Evolutionary conservation across 2,329 filamentous ascomycete species (phyloP).

Genomic region (Alternaria ventricosa): DNA sequence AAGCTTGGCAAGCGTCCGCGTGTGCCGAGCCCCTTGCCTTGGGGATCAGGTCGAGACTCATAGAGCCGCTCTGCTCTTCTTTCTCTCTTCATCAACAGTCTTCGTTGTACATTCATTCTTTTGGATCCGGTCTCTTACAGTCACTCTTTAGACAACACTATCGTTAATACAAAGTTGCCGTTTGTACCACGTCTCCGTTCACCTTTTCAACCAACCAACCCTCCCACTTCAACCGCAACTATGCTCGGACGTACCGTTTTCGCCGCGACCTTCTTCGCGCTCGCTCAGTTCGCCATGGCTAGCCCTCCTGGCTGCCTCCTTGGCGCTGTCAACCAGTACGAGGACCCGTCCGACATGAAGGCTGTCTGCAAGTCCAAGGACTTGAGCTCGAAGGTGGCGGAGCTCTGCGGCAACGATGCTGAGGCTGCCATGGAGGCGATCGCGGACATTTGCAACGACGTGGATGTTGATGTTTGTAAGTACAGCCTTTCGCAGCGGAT

Average conservation of each 20-base stretch:
- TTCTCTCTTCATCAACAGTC: constrained; percentile 13
- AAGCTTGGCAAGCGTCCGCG: constrained; percentile 5
- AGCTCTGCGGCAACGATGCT: constrained; percentile 32
- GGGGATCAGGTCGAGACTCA: constrained; percentile 9
- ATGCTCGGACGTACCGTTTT: constrained; percentile 41
- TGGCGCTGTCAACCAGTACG: constrained; percentile 39
- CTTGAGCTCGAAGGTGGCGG: constrained; percentile 26
- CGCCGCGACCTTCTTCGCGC: constrained; percentile 32
- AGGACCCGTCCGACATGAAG: constrained; percentile 33
- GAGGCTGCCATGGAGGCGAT: constrained; percentile 34
- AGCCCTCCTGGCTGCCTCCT: constrained; percentile 38
- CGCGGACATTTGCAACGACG: constrained; percentile 36
- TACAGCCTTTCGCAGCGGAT: constrained; percentile 1
- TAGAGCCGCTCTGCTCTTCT: constrained; percentile 1
- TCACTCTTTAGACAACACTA: constrained; percentile 26
- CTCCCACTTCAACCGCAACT: constrained; percentile 11
- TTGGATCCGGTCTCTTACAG: constrained; percentile 7
- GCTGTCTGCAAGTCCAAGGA: constrained; percentile 39
- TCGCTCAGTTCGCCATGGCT: constrained; percentile 31
- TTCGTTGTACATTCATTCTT: constrained; percentile 23
- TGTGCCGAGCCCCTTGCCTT: constrained; percentile 10
- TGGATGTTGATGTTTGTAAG: constrained; percentile 40
- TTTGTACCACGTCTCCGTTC: not conserved
- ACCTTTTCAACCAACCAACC: not conserved
- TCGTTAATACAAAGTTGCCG: constrained; percentile 14